phyloP scores from a whole-genome alignment of 352 stramenopile genomes.

The Phytophthora capsici region DNA sequence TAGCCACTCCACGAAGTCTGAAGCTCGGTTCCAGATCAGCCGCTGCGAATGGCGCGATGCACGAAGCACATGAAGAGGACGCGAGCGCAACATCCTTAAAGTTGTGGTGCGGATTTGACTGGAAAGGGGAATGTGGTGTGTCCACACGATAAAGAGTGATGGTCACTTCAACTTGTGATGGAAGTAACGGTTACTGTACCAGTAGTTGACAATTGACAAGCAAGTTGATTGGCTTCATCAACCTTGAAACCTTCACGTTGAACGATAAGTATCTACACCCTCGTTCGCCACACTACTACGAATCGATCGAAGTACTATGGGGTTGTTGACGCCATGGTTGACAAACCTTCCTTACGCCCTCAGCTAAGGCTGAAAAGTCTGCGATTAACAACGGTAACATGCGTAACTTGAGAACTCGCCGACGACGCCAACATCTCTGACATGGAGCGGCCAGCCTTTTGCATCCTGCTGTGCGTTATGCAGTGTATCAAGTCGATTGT shows the following conservation, averaged over 20 bases:
- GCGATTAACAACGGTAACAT: conserved; percentile 10
- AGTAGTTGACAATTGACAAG: too few species aligned
- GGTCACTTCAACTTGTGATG: neutral
- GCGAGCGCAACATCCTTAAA: conserved; percentile 32
- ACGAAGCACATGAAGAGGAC: conserved; percentile 9
- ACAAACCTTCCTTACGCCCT: too few species aligned
- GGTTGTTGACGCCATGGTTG: neutral
- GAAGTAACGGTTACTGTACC: too few species aligned
- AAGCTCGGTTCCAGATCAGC: conserved; percentile 41
- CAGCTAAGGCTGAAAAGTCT: too few species aligned
- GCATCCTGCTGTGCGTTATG: neutral
- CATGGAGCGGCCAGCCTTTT: conserved; percentile 4
- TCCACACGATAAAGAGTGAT: conserved; percentile 1
- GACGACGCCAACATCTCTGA: neutral
- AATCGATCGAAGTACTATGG: too few species aligned
- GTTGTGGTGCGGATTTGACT: conserved; percentile 7
- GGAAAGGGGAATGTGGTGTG: neutral
- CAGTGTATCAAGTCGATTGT: too few species aligned
- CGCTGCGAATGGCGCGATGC: conserved; percentile 28
- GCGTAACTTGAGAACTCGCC: conserved; percentile 5
- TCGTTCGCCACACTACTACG: too few species aligned
- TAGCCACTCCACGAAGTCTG: conserved; percentile 50
- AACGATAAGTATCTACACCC: too few species aligned
- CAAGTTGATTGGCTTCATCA: too few species aligned
- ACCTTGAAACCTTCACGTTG: too few species aligned